These are phyloP conservation scores for Posidonia oceanica DNA, from an alignment of 116 monocot species.

Conservation along the genomic window DNA sequence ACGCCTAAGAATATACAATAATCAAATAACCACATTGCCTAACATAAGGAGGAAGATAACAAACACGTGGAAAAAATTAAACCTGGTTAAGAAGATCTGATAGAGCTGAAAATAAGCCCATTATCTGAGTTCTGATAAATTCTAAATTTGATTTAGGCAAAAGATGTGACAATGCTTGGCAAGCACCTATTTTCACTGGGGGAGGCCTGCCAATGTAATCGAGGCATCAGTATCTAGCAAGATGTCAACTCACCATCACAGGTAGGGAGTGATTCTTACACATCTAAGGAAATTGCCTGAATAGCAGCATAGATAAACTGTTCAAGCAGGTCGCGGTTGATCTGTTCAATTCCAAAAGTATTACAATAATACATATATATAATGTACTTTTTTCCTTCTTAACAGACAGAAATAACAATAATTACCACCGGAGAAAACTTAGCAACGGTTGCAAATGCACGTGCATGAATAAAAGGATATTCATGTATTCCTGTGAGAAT, in stretches of 20 bases:
- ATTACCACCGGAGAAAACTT: conserved; percentile 76
- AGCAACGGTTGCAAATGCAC: conserved; percentile 59
- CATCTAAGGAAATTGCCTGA: conserved; percentile 60
- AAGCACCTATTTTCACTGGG: conserved; percentile 96
- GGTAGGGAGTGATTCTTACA: conserved; percentile 42
- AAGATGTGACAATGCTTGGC: conserved; percentile 60
- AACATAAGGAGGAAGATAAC: background rate
- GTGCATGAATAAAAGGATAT: conserved; percentile 87
- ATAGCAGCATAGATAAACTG: conserved; percentile 60
- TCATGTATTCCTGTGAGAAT: conserved; percentile 37
- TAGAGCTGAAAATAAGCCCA: conserved; percentile 63
- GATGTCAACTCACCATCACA: conserved; percentile 3
- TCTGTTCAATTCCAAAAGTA: conserved; percentile 33
- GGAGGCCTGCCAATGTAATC: conserved; percentile 36
- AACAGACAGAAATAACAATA: background rate
- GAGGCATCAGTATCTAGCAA: background rate
- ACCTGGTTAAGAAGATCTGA: conserved; percentile 81
- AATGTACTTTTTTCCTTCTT: background rate
- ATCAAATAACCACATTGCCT: too few species aligned
- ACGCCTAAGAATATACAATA: conserved; percentile 41
- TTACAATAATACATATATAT: background rate
- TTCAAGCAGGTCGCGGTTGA: conserved; percentile 38
- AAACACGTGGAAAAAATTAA: background rate
- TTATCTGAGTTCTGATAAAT: conserved; percentile 37
- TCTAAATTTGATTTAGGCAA: conserved; percentile 47